phyloP scores from a whole-genome alignment of 371 early-diverging fungal genomes.

The Zopfochytrium polystomum region DNA sequence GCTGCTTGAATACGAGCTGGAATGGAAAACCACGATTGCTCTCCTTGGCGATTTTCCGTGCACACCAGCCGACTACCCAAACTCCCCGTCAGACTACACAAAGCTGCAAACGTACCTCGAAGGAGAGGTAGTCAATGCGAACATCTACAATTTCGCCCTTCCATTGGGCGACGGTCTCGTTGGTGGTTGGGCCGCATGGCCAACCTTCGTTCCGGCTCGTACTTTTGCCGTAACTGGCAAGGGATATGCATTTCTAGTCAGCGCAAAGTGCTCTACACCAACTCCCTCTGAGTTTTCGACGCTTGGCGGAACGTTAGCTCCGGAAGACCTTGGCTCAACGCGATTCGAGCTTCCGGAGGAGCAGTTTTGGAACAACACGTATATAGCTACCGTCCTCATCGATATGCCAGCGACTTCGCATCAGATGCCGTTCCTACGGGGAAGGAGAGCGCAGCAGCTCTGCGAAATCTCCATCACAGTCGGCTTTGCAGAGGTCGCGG shows the following conservation, averaged over 20 bases:
- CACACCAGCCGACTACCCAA: neutral
- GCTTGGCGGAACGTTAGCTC: no score
- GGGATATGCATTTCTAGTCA: constrained; percentile 18
- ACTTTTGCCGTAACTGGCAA: constrained; percentile 10
- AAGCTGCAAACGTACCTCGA: constrained; percentile 12
- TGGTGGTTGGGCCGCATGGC: constrained; percentile 26
- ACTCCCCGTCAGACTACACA: neutral
- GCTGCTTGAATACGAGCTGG: constrained; percentile 9
- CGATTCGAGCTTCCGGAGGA: neutral
- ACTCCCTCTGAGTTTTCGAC: no score
- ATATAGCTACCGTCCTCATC: no score
- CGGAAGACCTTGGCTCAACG: no score
- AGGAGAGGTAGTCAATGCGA: constrained; percentile 10
- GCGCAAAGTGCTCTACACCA: no score
- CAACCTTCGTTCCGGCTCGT: constrained; percentile 6
- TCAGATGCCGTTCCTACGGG: no score
- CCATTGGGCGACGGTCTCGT: constrained; percentile 20
- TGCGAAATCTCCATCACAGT: no score
- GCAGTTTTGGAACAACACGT: constrained; percentile 10
- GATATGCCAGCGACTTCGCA: no score
- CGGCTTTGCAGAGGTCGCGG: no score
- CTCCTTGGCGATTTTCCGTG: constrained; percentile 8
- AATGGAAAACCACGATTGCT: constrained; percentile 6
- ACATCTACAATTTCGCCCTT: constrained; percentile 19
- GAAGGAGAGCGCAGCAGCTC: no score